A percentile compares a stretch with the other conserved stretches of the same genome.
These are phyloP conservation scores for Aschersonia sp. DNA, from an alignment of 2,329 filamentous ascomycete species.

Conservation along the genomic window DNA sequence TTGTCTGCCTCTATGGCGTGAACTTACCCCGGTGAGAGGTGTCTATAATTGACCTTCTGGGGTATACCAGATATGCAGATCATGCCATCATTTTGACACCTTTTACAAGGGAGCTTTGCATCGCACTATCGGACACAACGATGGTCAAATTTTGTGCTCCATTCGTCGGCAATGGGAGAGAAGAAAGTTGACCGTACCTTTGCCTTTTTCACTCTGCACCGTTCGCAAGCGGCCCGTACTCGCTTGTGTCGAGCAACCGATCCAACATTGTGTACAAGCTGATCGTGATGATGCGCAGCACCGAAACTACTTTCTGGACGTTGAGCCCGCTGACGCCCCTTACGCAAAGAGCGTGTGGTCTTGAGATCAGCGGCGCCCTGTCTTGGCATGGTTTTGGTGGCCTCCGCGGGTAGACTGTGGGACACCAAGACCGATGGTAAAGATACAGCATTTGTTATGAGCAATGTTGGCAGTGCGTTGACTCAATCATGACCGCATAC, in stretches of 20 bases:
- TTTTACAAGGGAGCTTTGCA: constrained; percentile 50
- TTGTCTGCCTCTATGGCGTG: not conserved
- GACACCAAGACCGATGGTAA: too few relatives aligned
- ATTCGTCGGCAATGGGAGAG: not conserved
- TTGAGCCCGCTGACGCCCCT: too few relatives aligned
- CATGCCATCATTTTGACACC: constrained; percentile 50
- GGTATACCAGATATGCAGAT: constrained; percentile 48
- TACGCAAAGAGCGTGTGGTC: too few relatives aligned
- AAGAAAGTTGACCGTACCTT: constrained; percentile 29
- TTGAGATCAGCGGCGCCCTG: too few relatives aligned
- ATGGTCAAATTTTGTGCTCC: not conserved
- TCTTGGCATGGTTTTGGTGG: too few relatives aligned
- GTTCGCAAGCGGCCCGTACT: constrained; percentile 53
- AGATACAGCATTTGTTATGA: too few relatives aligned
- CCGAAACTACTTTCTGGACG: constrained; percentile 26
- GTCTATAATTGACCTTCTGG: constrained; percentile 57
- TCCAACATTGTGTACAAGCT: constrained; percentile 16
- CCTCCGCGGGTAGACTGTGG: too few relatives aligned
- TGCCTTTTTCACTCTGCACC: constrained; percentile 56
- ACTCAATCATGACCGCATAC: too few relatives aligned
- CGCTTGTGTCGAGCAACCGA: constrained; percentile 46
- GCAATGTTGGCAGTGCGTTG: too few relatives aligned
- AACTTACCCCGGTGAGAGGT: constrained; percentile 45
- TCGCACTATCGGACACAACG: constrained; percentile 32
- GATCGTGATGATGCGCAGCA: constrained; percentile 21